Percentiles rank a stretch among this genome's conserved stretches.
Evolutionary conservation across 805 yeast species (phyloP).

Genomic region (Hanseniaspora occidentalis): DNA sequence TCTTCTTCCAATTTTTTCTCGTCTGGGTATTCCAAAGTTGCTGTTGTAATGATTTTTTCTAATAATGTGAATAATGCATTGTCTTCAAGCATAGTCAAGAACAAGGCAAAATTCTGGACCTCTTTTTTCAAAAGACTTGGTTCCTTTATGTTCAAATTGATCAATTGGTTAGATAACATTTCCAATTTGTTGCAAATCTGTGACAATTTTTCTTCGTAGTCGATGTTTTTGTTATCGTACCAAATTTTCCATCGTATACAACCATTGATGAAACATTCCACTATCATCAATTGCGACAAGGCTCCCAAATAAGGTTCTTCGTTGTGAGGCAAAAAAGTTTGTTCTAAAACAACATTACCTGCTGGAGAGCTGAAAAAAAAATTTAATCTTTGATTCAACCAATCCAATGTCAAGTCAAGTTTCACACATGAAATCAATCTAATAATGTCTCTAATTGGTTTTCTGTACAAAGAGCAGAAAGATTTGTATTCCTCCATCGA

Average conservation of each 20-base stretch:
- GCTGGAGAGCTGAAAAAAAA: conserved; percentile 55
- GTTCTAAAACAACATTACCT: conserved; percentile 52
- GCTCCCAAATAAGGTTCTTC: conserved; percentile 66
- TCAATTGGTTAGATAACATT: conserved; percentile 56
- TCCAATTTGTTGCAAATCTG: conserved; percentile 45
- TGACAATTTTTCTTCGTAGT: conserved; percentile 39
- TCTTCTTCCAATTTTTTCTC: conserved; percentile 33
- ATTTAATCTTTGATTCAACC: conserved; percentile 69
- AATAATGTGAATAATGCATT: conserved; percentile 72
- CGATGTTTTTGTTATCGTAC: conserved; percentile 43
- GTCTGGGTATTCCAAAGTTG: conserved; percentile 66
- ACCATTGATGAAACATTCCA: conserved; percentile 85
- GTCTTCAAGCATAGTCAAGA: conserved; percentile 79
- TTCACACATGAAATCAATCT: conserved; percentile 77
- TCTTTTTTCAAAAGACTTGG: conserved; percentile 75
- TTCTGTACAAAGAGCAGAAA: conserved; percentile 68
- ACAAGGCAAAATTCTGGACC: conserved; percentile 86
- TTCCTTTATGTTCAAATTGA: conserved; percentile 64
- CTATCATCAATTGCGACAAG: conserved; percentile 68
- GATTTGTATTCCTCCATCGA: conserved; percentile 66
- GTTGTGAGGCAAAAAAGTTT: conserved; percentile 39
- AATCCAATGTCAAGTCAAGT: conserved; percentile 67
- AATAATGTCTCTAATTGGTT: conserved; percentile 81
- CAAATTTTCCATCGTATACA: conserved; percentile 92
- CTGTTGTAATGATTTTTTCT: conserved; percentile 73